Base-by-base conservation (phyloP, 2,329 filamentous ascomycete species). In the Ceratocystis cubensis region DNA sequence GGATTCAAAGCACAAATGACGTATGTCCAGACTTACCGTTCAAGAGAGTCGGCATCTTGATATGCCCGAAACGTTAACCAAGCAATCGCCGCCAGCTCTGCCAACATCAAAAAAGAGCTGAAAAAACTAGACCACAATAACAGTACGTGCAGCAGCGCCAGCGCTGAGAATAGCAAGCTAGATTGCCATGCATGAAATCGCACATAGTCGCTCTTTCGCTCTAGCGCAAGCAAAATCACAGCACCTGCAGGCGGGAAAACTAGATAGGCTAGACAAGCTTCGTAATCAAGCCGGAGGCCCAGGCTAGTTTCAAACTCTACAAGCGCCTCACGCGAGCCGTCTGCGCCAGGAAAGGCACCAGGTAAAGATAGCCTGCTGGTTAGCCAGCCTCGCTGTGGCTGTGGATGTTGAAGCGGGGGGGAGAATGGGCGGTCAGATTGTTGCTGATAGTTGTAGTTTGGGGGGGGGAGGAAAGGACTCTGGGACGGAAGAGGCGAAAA, bases 101-200 rank as follows among this genome's bases (percentile, higher is more conserved):
- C 81, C 8, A 90, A 75, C 69, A 96, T 86, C 64, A 99, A 77
- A 22, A 93, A 74, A 89, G 91, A 96, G 69, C 88, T 92, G 1
- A 97, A 78, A 66, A 95, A 85, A 1, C 80, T 81, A 28, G 89
- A 93, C 88, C 91, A 96, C 13, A 86, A 87, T 75, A 97, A 87
- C 53, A 97, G 78, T 46, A 97, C 81, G 74, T 97, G 93, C 28
- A 96, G 71, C 64, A 96, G 76, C 75, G 92, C 84, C 67, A 85
- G 73, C 62, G 83, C 83, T 0, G 89, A 88, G 75, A 96, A 96
- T 2, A 96, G 76, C 72, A 96, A 80, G 70, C 88, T 87, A 5
- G 88, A 89, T 77, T 99, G 94, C 93, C 94, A 99, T 6, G 94
- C 94, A 75, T 99, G 94, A 71, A 97, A 97, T 70, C 94, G 84